These are phyloP conservation scores for Apiotrichum siamense DNA, from an alignment of 1,284 basidiomycete species.

Conservation along the genomic window DNA sequence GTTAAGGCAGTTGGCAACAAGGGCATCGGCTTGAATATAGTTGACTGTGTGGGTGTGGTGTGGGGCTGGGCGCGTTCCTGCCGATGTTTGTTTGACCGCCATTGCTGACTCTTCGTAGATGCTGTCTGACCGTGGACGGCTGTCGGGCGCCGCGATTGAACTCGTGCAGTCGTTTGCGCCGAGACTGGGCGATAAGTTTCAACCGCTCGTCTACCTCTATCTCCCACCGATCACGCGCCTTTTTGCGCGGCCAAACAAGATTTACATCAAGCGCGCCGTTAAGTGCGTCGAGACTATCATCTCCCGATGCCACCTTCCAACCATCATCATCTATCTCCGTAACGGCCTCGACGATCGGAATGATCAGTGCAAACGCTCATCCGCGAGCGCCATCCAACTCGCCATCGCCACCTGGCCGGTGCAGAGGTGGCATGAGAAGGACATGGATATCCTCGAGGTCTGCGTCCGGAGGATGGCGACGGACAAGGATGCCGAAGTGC, in stretches of 20 bases:
- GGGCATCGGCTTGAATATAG: slow-evolving; percentile 40
- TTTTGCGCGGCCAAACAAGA: slow-evolving; percentile 51
- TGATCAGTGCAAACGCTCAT: slow-evolving; percentile 39
- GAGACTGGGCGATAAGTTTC: slow-evolving; percentile 44
- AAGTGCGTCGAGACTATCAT: slow-evolving; percentile 49
- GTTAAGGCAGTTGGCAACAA: slow-evolving; percentile 42
- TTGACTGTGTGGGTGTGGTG: slow-evolving; percentile 46
- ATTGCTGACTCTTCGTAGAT: slow-evolving; percentile 31
- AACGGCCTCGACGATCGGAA: slow-evolving; percentile 47
- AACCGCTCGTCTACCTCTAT: slow-evolving; percentile 47
- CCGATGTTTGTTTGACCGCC: not conserved
- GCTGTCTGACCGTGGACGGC: slow-evolving; percentile 50
- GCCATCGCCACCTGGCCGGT: slow-evolving; percentile 35
- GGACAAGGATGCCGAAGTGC: slow-evolving; percentile 50
- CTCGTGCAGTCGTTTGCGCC: slow-evolving; percentile 51
- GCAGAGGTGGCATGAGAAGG: slow-evolving; percentile 33
- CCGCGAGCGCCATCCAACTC: slow-evolving; percentile 29
- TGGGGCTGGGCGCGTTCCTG: too few relatives aligned
- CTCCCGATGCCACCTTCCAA: slow-evolving; percentile 44
- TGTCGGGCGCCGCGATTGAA: slow-evolving; percentile 50
- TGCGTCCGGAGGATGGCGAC: slow-evolving; percentile 47
- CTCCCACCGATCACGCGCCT: slow-evolving; percentile 48
- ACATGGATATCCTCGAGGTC: slow-evolving; percentile 41
- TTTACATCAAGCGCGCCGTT: slow-evolving; percentile 49
- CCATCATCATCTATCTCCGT: slow-evolving; percentile 41